Base-by-base conservation (phyloP, 331 rosid genomes). In the Telfairia occidentalis region DNA sequence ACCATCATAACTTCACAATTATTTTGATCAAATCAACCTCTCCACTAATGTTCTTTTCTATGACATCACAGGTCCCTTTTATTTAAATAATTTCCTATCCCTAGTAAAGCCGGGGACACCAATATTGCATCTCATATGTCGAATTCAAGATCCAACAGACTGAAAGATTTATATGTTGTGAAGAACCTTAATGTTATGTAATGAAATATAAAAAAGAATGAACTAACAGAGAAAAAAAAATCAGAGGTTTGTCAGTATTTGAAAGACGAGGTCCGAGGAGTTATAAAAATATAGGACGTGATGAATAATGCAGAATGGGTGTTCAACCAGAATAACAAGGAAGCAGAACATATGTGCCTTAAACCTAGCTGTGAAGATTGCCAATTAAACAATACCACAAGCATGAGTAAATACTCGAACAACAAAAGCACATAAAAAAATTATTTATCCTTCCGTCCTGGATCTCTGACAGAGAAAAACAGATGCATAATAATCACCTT, bases 401-500 rank as follows among this genome's bases (percentile, higher is more conserved):
- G 66, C 66, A 64, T 64, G 30, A 34, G 18, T 19, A 42, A 42
- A 32, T 32, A 32, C 37, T 32, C 37, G 5, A 2, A 32, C 21
- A 1, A 2, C 69, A 32, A 30, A 8, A 32, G 30, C 30, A 32
- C 16, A 40, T 29, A 29, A 58, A 58, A 58, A 59, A 29, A 13
- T 15, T 1, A 29, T 5, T 29, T 59, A 59, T 10, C 64, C 18
- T 45, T 6, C 55, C 1, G n/a, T 59, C 66, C 40, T 59, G 23
- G 2, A 29, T 59, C 4, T 59, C 40, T 59, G 66, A 59, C 53
- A 59, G 64, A 57, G 30, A 65, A 11, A 29, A 42, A 67, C 10
- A 67, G 74, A 67, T 67, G 45, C 49, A 72, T 43, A 77, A 64
- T 78, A 78, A 83, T 85, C 70, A 88, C 98, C 96, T 87, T 78